Conservation (phyloP, 805 yeast genomes). For the Spathaspora girioi region DNA sequence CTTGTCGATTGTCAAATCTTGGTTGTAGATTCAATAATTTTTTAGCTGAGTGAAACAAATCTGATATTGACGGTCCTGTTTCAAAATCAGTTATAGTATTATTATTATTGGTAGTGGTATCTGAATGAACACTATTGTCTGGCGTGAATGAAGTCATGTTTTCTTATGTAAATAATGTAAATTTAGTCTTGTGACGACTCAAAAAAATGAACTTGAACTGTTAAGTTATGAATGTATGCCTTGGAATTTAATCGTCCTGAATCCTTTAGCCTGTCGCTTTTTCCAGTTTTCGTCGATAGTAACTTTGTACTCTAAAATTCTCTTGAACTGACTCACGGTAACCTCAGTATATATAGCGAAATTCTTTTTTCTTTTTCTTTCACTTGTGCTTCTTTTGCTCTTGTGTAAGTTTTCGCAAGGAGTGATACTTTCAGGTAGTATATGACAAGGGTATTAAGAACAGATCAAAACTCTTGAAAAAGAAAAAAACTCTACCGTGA, state of each 20-base stretch:
- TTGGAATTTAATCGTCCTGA: too few species aligned
- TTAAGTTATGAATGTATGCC: too few species aligned
- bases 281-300: neutral
- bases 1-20: constrained; percentile 36
- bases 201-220: too few species aligned
- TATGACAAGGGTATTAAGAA: neutral
- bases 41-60: constrained; percentile 40
- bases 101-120: neutral
- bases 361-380: too few species aligned
- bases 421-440: neutral
- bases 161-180: too few species aligned
- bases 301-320: neutral
- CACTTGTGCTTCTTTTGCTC: neutral
- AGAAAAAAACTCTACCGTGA: too few species aligned
- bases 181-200: too few species aligned
- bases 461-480: too few species aligned
- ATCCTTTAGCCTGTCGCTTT: too few species aligned
- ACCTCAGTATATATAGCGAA: neutral
- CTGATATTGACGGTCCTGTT: constrained; percentile 32
- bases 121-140: neutral
- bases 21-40: constrained; percentile 35
- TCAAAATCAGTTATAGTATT: neutral
- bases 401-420: neutral
- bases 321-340: neutral
- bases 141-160: neutral